These are phyloP conservation scores for Hamigera avellanea DNA, from an alignment of 495 filamentous ascomycete genomes.

Conservation along the genomic window DNA sequence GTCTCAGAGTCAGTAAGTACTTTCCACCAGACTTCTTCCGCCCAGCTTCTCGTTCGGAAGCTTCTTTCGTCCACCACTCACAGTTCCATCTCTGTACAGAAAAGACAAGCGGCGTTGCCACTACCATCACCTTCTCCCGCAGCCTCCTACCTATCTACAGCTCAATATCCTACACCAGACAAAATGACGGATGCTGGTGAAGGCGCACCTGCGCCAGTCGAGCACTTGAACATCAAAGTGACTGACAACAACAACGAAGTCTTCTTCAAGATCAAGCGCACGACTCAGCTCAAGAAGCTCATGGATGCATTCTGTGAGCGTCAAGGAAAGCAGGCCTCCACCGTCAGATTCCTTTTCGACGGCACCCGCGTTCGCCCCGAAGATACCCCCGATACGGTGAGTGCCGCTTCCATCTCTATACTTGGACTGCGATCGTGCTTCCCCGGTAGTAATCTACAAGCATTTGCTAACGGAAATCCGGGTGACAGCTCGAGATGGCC, in stretches of 20 bases:
- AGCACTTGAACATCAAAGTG: conserved; percentile 99
- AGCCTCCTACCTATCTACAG: too few relatives aligned
- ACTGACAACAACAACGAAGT: conserved; percentile 99
- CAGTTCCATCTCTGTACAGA: too few relatives aligned
- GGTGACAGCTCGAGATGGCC: conserved; percentile 77
- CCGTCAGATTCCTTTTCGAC: conserved; percentile 92
- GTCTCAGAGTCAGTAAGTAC: too few relatives aligned
- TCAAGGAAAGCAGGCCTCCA: conserved; percentile 74
- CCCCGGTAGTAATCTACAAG: neutral
- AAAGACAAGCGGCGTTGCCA: too few relatives aligned
- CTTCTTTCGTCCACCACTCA: too few relatives aligned
- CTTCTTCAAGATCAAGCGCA: conserved; percentile 99
- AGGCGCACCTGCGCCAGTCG: conserved; percentile 47
- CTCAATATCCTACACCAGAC: too few relatives aligned
- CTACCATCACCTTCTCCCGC: too few relatives aligned
- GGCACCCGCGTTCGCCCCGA: conserved; percentile 78
- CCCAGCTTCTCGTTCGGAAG: too few relatives aligned
- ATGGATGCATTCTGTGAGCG: conserved; percentile 99
- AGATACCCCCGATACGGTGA: conserved; percentile 85
- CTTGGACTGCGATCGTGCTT: neutral
- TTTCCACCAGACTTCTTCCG: too few relatives aligned
- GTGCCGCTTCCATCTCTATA: conserved; percentile 20
- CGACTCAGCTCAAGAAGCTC: conserved; percentile 88
- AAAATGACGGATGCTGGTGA: conserved; percentile 40
- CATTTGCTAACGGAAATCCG: neutral